Evolutionary conservation across 2,329 filamentous ascomycete genomes (phyloP).

Genomic region (Penicillium sp.): DNA sequence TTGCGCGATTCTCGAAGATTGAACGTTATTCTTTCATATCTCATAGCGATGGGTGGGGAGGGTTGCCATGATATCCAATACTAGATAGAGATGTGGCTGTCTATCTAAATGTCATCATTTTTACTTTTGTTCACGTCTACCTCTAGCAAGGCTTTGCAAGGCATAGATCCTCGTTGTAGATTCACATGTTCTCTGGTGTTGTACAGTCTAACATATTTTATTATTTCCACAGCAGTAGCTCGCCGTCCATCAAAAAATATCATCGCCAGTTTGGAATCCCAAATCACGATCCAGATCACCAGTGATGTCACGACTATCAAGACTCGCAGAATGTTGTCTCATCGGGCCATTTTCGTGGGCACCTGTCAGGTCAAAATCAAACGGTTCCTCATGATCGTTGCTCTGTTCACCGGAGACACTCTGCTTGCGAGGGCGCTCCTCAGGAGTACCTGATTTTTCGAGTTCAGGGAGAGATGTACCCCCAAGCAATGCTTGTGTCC

Average conservation of each 20-base stretch:
- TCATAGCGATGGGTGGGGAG: too few relatives aligned
- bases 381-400: constrained; percentile 12
- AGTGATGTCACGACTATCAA: constrained; percentile 25
- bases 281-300: constrained; percentile 37
- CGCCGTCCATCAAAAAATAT: constrained; percentile 20
- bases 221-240: background rate
- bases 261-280: constrained; percentile 30
- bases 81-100: too few relatives aligned
- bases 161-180: too few relatives aligned
- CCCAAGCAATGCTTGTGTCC: constrained; percentile 28
- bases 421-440: constrained; percentile 1
- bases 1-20: too few relatives aligned
- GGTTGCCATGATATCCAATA: too few relatives aligned
- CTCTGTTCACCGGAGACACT: background rate
- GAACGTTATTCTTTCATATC: background rate
- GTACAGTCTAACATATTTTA: background rate
- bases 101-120: too few relatives aligned
- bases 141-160: too few relatives aligned
- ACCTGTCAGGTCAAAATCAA: constrained; percentile 19
- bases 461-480: constrained; percentile 15
- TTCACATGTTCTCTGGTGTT: too few relatives aligned
- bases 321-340: constrained; percentile 9
- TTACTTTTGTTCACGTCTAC: background rate
- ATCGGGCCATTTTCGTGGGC: constrained; percentile 1
- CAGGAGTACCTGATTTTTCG: constrained; percentile 10